Evolutionary conservation across 1,284 basidiomycete species (phyloP), one percentile per base, ranked within the genome.

Genomic region (Moesziomyces sp.): DNA sequence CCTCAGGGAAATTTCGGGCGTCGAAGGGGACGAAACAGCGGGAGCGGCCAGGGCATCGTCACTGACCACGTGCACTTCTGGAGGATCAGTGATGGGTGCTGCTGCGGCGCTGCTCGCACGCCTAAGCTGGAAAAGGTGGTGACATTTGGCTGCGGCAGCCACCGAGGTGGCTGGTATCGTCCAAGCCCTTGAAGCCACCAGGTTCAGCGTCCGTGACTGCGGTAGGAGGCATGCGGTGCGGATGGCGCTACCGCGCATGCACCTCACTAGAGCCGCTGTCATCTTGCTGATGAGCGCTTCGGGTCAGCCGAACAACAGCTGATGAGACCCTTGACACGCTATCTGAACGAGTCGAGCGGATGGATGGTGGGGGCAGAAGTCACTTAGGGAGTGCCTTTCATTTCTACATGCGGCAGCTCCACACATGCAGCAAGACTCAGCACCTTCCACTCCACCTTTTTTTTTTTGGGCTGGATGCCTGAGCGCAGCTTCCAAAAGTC

Each of bases 1-100:
- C 14, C 95, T 77, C 26, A 62, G 83, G 83, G 88, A 53, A 38
- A 74, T 58, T 8, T 24, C 24, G 6, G 8, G 45, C 3, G 5
- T 10, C 2, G 45, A 24, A 8, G 21, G 2, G 16, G 38, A 18
- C 38, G 38, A 40, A 16, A 16, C 14, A 6, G 38, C 13, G 14
- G 38, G 0, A 40, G 14, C 16, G 7, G 38, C 38, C 16, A 16
- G 6, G 13, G 14, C 18, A 1, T 40, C 38, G 38, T 16, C 16
- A 5, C 2, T 7, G 16, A n/a, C 16, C 16, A 2, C 16, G 6
- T 40, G 38, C 18, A 1, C 16, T 14, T n/a, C 38, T 40, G 38
- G 16, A 40, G 38, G 38, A 18, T n/a, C 38, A 40, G 38, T 23
- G 13, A 23, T 13, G 1, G 6, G 0, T 30, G 14, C 24, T 23